These are phyloP conservation scores for Didymella exigua DNA, from an alignment of 2,329 filamentous ascomycete genomes.

Conservation along the genomic window DNA sequence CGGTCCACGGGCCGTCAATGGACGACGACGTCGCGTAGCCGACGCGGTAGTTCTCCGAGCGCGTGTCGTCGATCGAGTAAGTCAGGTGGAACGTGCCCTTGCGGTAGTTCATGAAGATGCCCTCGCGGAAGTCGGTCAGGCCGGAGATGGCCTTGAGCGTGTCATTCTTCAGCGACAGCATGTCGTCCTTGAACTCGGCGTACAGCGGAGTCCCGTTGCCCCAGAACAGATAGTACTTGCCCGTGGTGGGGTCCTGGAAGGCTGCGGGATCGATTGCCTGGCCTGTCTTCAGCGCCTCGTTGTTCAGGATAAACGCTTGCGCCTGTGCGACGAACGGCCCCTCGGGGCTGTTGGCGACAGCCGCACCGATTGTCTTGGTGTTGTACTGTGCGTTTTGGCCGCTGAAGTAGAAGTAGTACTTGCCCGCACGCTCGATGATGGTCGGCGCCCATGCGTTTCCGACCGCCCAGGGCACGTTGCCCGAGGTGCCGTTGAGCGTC, in stretches of 20 bases:
- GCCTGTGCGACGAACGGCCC: slow-evolving; percentile 35
- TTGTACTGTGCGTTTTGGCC: slow-evolving; percentile 34
- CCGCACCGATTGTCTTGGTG: slow-evolving; percentile 38
- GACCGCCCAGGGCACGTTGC: slow-evolving; percentile 37
- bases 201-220: slow-evolving; percentile 29
- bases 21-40: slow-evolving; percentile 32
- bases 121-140: slow-evolving; percentile 34
- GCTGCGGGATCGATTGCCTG: slow-evolving; percentile 37
- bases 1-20: slow-evolving; percentile 35
- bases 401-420: slow-evolving; percentile 41
- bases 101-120: slow-evolving; percentile 34
- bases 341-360: slow-evolving; percentile 28
- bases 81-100: slow-evolving; percentile 34
- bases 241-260: slow-evolving; percentile 32
- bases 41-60: slow-evolving; percentile 34
- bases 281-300: slow-evolving; percentile 27
- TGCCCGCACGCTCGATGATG: slow-evolving; percentile 29
- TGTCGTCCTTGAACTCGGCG: slow-evolving; percentile 32
- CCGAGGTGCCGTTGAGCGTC: slow-evolving; percentile 35
- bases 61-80: slow-evolving; percentile 39
- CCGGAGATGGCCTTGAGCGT: slow-evolving; percentile 24
- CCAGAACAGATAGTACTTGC: slow-evolving; percentile 39
- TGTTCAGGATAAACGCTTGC: slow-evolving; percentile 36
- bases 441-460: slow-evolving; percentile 40
- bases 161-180: slow-evolving; percentile 26